phyloP scores from a whole-genome alignment of 257 asterid genomes.

The Datura wrightii region DNA sequence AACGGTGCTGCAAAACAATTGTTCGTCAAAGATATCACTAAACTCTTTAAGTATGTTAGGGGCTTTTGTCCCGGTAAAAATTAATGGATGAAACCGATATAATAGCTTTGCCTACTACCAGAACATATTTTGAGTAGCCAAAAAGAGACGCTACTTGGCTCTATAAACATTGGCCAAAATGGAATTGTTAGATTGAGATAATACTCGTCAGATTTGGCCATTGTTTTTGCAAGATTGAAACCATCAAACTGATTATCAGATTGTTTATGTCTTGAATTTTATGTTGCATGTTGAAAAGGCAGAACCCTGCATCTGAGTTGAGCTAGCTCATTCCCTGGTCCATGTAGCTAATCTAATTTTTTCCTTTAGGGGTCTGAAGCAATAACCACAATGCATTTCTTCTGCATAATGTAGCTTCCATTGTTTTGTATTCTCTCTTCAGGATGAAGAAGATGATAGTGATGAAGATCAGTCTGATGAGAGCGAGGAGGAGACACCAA shows the following conservation, averaged over 20 bases:
- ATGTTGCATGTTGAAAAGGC: not conserved
- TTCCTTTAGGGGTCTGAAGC: not conserved
- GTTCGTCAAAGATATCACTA: not conserved
- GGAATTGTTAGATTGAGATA: not conserved
- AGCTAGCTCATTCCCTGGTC: not conserved
- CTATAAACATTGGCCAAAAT: not conserved
- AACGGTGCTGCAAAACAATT: not conserved
- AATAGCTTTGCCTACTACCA: not conserved
- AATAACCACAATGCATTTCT: not conserved
- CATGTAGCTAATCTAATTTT: not conserved
- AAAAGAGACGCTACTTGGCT: not conserved
- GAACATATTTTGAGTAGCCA: not conserved
- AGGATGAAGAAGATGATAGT: conserved; percentile 33
- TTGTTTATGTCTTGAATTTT: not conserved
- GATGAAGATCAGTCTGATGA: conserved; percentile 55
- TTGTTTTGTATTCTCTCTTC: not conserved
- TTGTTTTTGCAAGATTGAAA: not conserved
- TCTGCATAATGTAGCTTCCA: not conserved
- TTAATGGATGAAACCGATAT: not conserved
- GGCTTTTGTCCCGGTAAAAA: not conserved
- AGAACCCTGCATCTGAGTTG: not conserved
- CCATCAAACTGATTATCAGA: conserved; percentile 13
- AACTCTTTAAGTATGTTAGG: not conserved
- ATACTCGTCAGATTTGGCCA: not conserved
- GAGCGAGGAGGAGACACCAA: conserved; percentile 78